phyloP scores from a whole-genome alignment of 306 rosid species.

The Ormosia semicastrata region DNA sequence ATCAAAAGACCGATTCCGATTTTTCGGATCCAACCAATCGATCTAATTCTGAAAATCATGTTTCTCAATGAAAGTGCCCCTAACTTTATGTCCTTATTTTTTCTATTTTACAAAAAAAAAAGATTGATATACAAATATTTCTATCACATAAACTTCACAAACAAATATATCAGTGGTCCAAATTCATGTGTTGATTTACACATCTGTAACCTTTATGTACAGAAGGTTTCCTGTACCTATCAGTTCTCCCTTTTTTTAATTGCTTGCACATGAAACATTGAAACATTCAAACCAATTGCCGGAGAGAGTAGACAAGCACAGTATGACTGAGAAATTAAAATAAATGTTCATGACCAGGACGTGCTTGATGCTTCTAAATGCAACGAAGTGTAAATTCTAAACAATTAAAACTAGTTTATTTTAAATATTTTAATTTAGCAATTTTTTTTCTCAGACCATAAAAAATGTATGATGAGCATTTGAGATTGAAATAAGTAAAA shows the following conservation, averaged over 20 bases:
- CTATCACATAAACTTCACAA: no score
- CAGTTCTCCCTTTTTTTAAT: background rate
- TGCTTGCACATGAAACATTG: constrained; percentile 19
- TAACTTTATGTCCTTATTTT: background rate
- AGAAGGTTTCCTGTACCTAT: no score
- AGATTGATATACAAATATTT: no score
- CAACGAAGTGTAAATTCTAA: background rate
- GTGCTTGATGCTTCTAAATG: background rate
- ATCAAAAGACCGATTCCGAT: no score
- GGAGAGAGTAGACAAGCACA: background rate
- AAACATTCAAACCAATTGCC: constrained; percentile 20
- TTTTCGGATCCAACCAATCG: no score
- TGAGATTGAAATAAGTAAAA: background rate
- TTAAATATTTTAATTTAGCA: background rate
- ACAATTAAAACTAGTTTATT: background rate
- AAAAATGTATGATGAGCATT: background rate
- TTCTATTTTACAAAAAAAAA: no score
- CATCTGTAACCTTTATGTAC: no score
- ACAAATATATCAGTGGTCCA: no score
- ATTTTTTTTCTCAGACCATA: background rate
- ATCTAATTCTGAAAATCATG: no score
- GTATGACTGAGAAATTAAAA: background rate
- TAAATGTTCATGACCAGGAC: background rate
- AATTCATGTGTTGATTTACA: no score
- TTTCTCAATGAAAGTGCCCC: background rate